Conservation (phyloP, 192 early-diverging fungal species). For the Spinellus fusiger region DNA sequence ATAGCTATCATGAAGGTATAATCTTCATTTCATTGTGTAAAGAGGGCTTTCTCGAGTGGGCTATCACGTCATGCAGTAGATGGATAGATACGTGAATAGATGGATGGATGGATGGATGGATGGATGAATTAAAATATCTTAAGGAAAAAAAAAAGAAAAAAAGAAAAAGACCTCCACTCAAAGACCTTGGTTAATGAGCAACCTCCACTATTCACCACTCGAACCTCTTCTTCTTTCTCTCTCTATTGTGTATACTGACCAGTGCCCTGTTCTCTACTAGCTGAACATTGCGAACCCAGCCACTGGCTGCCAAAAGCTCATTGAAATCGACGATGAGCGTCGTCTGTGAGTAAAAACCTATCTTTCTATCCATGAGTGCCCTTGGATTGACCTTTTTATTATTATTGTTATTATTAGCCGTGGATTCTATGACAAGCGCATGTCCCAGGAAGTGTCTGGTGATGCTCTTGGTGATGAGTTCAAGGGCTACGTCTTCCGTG, state of each 20-base stretch:
- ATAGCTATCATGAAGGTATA: constrained; percentile 23
- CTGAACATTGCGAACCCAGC: constrained; percentile 99
- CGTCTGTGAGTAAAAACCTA: constrained; percentile 58
- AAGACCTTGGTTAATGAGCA: too few species aligned
- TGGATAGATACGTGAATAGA: constrained; percentile 16
- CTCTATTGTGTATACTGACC: background rate
- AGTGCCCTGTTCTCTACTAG: constrained; percentile 36
- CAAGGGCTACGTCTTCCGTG: constrained; percentile 99
- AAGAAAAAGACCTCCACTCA: too few species aligned
- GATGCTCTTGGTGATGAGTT: constrained; percentile 98
- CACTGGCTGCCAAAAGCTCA: constrained; percentile 96
- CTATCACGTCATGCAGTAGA: constrained; percentile 4
- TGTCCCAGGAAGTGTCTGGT: constrained; percentile 91
- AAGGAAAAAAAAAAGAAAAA: background rate
- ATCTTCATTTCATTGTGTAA: background rate
- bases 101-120: constrained; percentile 11
- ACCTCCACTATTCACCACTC: background rate
- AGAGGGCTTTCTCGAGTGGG: too few species aligned
- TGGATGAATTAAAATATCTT: background rate
- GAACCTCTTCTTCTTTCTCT: background rate
- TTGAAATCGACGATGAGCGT: constrained; percentile 97
- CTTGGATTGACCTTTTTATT: too few species aligned
- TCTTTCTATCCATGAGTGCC: background rate
- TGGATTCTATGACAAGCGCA: constrained; percentile 97
- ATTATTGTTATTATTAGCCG: too few species aligned